Conservation (phyloP, 441 rosid genomes). For the Euphorbia schlechtendalii region DNA sequence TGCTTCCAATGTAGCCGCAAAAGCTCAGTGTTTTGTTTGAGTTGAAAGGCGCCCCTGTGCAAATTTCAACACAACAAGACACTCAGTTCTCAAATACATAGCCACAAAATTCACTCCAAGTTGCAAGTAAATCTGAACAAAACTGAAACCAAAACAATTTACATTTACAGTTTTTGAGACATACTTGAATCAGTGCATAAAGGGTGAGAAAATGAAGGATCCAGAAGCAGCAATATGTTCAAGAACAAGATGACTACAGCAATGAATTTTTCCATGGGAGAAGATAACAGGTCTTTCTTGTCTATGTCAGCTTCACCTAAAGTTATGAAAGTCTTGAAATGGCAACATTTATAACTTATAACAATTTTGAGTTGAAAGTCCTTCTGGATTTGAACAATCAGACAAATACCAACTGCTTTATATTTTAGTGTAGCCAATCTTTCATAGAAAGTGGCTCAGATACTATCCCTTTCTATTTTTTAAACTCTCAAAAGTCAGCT, state of each 20-base stretch:
- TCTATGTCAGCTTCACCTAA: slow-evolving; percentile 18
- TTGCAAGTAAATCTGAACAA: slow-evolving; percentile 6
- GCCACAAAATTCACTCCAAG: not conserved
- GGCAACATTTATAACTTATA: slow-evolving; percentile 8
- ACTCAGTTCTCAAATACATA: slow-evolving; percentile 13
- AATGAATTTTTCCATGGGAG: slow-evolving; percentile 29
- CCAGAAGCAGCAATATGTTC: slow-evolving; percentile 39
- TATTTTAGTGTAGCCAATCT: slow-evolving; percentile 8
- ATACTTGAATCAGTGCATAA: slow-evolving; percentile 71
- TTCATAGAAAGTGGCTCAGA: slow-evolving; percentile 14
- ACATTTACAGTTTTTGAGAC: slow-evolving; percentile 20
- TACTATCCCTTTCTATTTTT: slow-evolving; percentile 8
- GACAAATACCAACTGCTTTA: slow-evolving; percentile 21
- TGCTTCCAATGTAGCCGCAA: slow-evolving; percentile 70
- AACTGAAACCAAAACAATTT: no score
- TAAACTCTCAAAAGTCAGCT: slow-evolving; percentile 20
- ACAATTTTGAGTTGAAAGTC: not conserved
- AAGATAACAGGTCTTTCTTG: slow-evolving; percentile 9
- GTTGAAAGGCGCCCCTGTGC: slow-evolving; percentile 64
- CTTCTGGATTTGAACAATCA: slow-evolving; percentile 27
- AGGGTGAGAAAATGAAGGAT: slow-evolving; percentile 47
- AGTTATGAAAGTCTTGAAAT: slow-evolving; percentile 13
- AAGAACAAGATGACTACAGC: slow-evolving; percentile 35
- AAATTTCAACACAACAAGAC: slow-evolving; percentile 8
- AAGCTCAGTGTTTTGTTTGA: slow-evolving; percentile 52